Percentiles rank a stretch among this genome's conserved stretches.
phyloP scores from a whole-genome alignment of 164 flowering plant species.

The Litsea cubeba region DNA sequence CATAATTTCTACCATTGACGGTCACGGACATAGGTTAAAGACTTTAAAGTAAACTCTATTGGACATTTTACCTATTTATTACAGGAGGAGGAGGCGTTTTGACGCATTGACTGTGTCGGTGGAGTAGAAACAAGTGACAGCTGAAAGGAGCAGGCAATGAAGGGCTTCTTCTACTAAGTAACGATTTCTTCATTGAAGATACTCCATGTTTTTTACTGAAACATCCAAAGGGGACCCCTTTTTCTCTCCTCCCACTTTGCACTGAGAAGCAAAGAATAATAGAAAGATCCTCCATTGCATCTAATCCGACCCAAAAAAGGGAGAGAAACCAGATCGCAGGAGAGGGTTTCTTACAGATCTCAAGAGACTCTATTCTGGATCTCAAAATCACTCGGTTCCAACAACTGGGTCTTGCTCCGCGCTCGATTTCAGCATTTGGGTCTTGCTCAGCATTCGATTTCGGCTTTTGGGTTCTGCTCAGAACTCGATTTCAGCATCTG shows the following conservation, averaged over 20 bases:
- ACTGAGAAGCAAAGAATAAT: constrained; percentile 30
- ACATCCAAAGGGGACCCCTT: constrained; percentile 7
- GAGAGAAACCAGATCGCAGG: constrained; percentile 1
- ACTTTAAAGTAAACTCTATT: no score
- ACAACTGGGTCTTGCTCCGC: neutral
- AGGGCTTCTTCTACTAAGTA: neutral
- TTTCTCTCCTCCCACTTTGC: constrained; percentile 1
- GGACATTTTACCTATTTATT: no score
- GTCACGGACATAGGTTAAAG: no score
- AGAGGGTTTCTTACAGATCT: neutral
- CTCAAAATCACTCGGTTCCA: neutral
- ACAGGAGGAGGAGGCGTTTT: neutral
- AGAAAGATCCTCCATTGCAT: constrained; percentile 8
- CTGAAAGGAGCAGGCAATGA: constrained; percentile 9
- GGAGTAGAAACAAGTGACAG: constrained; percentile 23
- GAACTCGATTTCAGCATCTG: constrained; percentile 1
- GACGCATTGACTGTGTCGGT: constrained; percentile 34
- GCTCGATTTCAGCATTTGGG: neutral
- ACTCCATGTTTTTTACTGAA: constrained; percentile 2
- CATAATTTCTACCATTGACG: no score
- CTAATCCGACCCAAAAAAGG: constrained; percentile 10
- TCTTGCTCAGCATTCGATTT: neutral
- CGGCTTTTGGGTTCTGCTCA: neutral
- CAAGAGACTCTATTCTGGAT: neutral
- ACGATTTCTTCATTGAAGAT: neutral